Evolutionary conservation across 1,139 yeast species (phyloP).

Genomic region (Pichia sp.): DNA sequence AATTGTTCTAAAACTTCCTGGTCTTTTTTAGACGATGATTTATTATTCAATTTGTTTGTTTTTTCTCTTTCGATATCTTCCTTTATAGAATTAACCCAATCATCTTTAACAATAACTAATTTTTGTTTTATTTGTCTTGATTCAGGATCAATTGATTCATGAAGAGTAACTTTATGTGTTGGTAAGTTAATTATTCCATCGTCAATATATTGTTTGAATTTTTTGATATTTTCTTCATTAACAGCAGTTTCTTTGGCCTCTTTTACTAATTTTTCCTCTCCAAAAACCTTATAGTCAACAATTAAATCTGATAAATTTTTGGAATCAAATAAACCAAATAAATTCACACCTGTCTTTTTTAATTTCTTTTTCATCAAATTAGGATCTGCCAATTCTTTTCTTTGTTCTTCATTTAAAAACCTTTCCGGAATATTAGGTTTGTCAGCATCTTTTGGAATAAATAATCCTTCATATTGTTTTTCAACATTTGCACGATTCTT

Average conservation of each 20-base stretch:
- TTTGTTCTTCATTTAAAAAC: slow-evolving; percentile 17
- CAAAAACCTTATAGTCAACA: slow-evolving; percentile 17
- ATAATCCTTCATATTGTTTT: slow-evolving; percentile 19
- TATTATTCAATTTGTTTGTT: not conserved
- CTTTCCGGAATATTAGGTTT: slow-evolving; percentile 20
- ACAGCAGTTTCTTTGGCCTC: slow-evolving; percentile 15
- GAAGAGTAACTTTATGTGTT: slow-evolving; percentile 20
- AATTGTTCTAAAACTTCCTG: slow-evolving; percentile 17
- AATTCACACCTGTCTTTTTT: slow-evolving; percentile 10
- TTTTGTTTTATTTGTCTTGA: slow-evolving; percentile 20
- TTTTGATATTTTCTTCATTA: slow-evolving; percentile 14
- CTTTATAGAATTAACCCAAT: slow-evolving; percentile 15
- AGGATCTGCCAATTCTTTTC: slow-evolving; percentile 7
- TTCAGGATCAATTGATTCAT: slow-evolving; percentile 13
- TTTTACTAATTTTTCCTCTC: slow-evolving; percentile 6
- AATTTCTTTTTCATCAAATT: slow-evolving; percentile 10
- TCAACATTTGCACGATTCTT: slow-evolving; percentile 17
- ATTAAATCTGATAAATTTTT: slow-evolving; percentile 20
- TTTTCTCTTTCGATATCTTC: slow-evolving; percentile 10
- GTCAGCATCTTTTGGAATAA: slow-evolving; percentile 16
- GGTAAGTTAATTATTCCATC: slow-evolving; percentile 21
- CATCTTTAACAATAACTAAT: slow-evolving; percentile 22
- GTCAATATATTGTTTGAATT: slow-evolving; percentile 18
- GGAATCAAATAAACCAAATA: slow-evolving; percentile 20
- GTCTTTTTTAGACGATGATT: slow-evolving; percentile 6